These are phyloP conservation scores for Citrullus amarus DNA, from an alignment of 306 rosid genomes.

Conservation along the genomic window DNA sequence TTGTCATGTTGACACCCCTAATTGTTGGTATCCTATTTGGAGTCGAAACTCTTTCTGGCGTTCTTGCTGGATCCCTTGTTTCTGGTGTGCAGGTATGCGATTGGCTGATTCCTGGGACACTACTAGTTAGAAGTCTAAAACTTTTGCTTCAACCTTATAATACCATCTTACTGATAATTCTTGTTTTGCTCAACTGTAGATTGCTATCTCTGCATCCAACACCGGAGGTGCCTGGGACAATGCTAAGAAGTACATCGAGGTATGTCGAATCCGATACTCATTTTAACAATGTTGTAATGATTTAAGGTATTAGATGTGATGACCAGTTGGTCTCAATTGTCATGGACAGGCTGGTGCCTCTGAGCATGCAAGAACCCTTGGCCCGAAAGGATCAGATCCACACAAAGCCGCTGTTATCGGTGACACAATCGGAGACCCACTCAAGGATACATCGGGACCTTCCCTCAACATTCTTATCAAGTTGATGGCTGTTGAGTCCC, in stretches of 20 bases:
- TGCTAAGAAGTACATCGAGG: constrained; percentile 97
- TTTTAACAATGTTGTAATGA: background rate
- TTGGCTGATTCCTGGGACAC: background rate
- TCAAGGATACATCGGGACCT: constrained; percentile 93
- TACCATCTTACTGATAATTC: constrained; percentile 5
- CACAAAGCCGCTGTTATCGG: constrained; percentile 98
- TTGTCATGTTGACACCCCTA: constrained; percentile 94
- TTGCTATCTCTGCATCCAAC: constrained; percentile 98
- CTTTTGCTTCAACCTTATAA: background rate
- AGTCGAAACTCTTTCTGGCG: constrained; percentile 92
- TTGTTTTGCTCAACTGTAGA: constrained; percentile 16
- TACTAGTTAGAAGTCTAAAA: background rate
- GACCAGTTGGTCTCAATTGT: background rate
- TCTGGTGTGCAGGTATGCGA: constrained; percentile 80
- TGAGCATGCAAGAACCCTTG: constrained; percentile 85
- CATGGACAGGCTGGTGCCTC: constrained; percentile 63
- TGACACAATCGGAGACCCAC: constrained; percentile 95
- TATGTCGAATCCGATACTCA: background rate
- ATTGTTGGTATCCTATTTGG: constrained; percentile 85
- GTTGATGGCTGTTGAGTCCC: constrained; percentile 94
- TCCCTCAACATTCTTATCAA: constrained; percentile 97
- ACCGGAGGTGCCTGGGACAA: constrained; percentile 99
- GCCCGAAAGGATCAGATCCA: constrained; percentile 84
- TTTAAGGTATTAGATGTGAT: background rate
- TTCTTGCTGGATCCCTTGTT: constrained; percentile 85